These are phyloP conservation scores for Sordariomycetes sp. DNA, from an alignment of 2,329 filamentous ascomycete species.

Conservation along the genomic window DNA sequence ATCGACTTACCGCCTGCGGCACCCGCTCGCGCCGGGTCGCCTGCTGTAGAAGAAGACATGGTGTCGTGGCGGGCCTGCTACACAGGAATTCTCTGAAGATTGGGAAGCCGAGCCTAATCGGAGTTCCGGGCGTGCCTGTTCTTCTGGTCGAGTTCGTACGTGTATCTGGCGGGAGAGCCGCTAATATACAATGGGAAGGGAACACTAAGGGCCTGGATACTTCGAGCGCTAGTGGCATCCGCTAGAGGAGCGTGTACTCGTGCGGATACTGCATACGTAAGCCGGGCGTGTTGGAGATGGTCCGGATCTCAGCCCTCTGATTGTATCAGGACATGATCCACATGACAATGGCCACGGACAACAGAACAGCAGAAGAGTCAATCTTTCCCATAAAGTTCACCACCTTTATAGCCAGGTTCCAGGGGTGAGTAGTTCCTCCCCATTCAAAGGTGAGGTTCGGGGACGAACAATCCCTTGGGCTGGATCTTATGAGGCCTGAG, in stretches of 20 bases:
- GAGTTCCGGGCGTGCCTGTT: not conserved
- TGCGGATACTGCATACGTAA: not conserved
- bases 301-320: not conserved
- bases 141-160: not conserved
- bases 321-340: not conserved
- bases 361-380: too few relatives aligned
- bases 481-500: too few relatives aligned
- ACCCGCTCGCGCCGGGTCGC: slow-evolving; percentile 19
- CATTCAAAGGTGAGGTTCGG: not conserved
- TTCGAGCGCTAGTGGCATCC: not conserved
- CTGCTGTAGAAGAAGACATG: slow-evolving; percentile 25
- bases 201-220: not conserved
- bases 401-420: not conserved
- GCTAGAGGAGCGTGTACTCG: not conserved
- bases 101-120: not conserved
- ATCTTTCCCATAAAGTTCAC: not conserved
- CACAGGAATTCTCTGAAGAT: slow-evolving; percentile 4
- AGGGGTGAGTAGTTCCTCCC: not conserved
- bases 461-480: not conserved
- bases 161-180: not conserved
- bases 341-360: not conserved
- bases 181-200: not conserved
- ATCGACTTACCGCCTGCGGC: slow-evolving; percentile 1
- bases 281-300: not conserved
- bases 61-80: slow-evolving; percentile 10